These are phyloP conservation scores for Euclidium syriacum DNA, from an alignment of 345 rosid genomes.

Conservation along the genomic window DNA sequence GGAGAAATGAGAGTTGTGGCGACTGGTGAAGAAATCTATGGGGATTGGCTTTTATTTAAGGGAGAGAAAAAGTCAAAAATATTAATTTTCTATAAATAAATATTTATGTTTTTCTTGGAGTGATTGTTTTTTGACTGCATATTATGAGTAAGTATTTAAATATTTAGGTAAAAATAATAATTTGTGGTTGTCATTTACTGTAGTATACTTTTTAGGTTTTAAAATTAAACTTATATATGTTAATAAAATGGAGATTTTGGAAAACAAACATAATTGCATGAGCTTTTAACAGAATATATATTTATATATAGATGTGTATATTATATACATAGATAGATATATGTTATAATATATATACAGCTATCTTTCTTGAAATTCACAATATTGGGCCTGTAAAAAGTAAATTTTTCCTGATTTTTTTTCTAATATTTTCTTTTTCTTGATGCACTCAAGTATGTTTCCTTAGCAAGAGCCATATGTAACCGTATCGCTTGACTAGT, in stretches of 20 bases:
- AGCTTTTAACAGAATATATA: background rate
- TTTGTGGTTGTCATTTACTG: background rate
- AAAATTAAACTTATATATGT: no score
- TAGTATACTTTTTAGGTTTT: background rate
- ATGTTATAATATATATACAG: background rate
- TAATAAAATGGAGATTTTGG: background rate
- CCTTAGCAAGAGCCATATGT: slow-evolving; percentile 17
- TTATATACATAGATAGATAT: background rate
- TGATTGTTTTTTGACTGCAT: no score
- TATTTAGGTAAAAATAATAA: no score
- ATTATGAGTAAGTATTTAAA: no score
- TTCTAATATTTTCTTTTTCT: background rate
- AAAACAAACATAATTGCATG: background rate
- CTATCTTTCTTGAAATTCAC: slow-evolving; percentile 11
- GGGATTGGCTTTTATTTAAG: slow-evolving; percentile 34
- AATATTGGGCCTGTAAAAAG: slow-evolving; percentile 7
- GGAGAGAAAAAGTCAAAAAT: slow-evolving; percentile 35
- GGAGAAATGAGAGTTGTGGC: slow-evolving; percentile 13
- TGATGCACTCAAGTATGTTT: slow-evolving; percentile 20
- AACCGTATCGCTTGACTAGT: slow-evolving; percentile 23
- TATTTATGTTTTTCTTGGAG: no score
- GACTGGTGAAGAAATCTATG: slow-evolving; percentile 26
- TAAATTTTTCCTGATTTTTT: background rate
- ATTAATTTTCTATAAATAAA: slow-evolving; percentile 20
- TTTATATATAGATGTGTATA: background rate